Conservation (phyloP, 345 rosid genomes). For the Anastatica hierochuntica region DNA sequence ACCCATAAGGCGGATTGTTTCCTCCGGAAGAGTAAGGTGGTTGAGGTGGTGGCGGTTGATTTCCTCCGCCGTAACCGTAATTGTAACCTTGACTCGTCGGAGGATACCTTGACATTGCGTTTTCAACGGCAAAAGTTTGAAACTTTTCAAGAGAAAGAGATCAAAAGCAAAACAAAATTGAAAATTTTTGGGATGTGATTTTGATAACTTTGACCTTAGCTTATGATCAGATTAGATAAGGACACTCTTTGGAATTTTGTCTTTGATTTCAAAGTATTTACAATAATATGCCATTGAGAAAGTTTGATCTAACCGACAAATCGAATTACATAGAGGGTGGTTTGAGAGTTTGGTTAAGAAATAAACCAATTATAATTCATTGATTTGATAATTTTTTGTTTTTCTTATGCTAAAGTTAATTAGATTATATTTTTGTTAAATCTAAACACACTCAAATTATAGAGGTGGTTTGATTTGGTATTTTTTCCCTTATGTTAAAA, state of each 20-base stretch:
- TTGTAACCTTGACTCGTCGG: slow-evolving; percentile 60
- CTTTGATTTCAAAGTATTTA: not conserved
- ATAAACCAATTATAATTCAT: too few species aligned
- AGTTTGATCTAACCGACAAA: slow-evolving; percentile 17
- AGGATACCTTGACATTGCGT: slow-evolving; percentile 22
- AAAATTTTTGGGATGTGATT: not conserved
- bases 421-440: too few species aligned
- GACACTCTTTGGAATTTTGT: not conserved
- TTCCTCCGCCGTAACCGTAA: slow-evolving; percentile 32
- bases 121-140: not conserved
- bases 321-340: not conserved
- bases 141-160: not conserved
- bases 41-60: slow-evolving; percentile 20
- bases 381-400: too few species aligned
- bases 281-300: slow-evolving; percentile 5
- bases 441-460: too few species aligned
- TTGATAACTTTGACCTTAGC: slow-evolving; percentile 8
- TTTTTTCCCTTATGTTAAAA: too few species aligned
- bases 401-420: too few species aligned
- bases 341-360: too few species aligned
- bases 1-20: slow-evolving; percentile 17
- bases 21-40: slow-evolving; percentile 30
- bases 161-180: not conserved
- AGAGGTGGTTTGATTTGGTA: too few species aligned
- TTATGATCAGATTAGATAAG: slow-evolving; percentile 4